Conservation (phyloP, 192 early-diverging fungal species). For the Mortierella alpina region DNA sequence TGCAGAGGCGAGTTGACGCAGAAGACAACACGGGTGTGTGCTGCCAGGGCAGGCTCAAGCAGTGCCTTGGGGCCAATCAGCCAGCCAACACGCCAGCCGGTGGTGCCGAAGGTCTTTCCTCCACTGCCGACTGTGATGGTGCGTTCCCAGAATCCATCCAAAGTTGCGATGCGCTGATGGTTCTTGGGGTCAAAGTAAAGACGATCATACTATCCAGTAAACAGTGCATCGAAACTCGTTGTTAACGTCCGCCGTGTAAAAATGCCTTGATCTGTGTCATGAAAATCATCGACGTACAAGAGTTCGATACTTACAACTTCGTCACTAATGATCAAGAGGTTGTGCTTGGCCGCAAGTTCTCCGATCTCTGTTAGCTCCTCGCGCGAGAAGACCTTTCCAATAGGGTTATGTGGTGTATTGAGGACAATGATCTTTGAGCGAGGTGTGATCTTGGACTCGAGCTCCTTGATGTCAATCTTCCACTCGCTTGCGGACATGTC, state of each 20-base stretch:
- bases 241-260: neutral
- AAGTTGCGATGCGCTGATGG: conserved; percentile 82
- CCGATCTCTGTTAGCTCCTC: conserved; percentile 83
- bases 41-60: conserved; percentile 79
- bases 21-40: conserved; percentile 92
- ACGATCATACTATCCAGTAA: conserved; percentile 77
- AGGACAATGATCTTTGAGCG: conserved; percentile 89
- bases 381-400: conserved; percentile 84
- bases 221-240: neutral
- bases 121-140: conserved; percentile 94
- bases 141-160: conserved; percentile 90
- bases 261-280: neutral
- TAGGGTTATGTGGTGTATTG: conserved; percentile 97
- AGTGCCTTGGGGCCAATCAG: conserved; percentile 79
- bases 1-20: conserved; percentile 91
- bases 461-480: conserved; percentile 86
- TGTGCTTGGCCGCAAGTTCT: conserved; percentile 77
- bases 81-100: conserved; percentile 98
- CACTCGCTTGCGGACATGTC: conserved; percentile 83
- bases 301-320: conserved; percentile 76
- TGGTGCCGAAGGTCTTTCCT: conserved; percentile 95
- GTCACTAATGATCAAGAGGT: conserved; percentile 90
- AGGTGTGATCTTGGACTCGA: conserved; percentile 77
- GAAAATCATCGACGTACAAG: neutral
- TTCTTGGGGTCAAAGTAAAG: conserved; percentile 77